These are phyloP conservation scores for Malus hybrid DNA, from an alignment of 331 rosid species.

Conservation along the genomic window DNA sequence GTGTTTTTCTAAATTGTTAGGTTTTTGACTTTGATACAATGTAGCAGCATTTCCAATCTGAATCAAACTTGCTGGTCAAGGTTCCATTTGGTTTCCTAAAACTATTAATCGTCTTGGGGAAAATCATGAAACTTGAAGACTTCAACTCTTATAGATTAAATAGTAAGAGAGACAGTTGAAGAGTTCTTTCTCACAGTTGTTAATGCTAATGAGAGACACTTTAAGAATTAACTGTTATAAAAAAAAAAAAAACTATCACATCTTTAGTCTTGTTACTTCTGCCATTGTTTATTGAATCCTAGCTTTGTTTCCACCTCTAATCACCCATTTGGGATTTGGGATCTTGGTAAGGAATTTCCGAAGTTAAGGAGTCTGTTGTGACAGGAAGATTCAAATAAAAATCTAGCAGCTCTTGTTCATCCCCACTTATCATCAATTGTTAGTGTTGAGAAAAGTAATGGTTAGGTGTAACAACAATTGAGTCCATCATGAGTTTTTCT, in stretches of 20 bases:
- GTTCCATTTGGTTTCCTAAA: not conserved
- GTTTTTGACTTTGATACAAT: slow-evolving; percentile 12
- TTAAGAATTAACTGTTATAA: not conserved
- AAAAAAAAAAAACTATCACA: not conserved
- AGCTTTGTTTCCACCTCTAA: not conserved
- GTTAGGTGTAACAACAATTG: too few species aligned
- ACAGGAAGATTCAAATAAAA: too few species aligned
- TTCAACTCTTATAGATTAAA: not conserved
- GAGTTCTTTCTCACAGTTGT: not conserved
- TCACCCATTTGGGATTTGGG: not conserved
- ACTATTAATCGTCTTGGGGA: not conserved
- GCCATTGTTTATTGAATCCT: not conserved
- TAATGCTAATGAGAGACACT: not conserved
- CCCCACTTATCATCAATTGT: too few species aligned
- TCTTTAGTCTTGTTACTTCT: not conserved
- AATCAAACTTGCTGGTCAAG: not conserved
- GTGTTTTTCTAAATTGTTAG: slow-evolving; percentile 4
- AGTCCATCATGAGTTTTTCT: too few species aligned
- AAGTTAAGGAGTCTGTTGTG: too few species aligned
- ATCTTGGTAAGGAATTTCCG: not conserved
- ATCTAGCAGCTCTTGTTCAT: too few species aligned
- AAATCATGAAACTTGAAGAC: not conserved
- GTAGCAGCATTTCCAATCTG: not conserved
- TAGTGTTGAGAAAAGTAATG: too few species aligned
- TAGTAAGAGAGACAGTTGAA: not conserved